Base-by-base conservation (phyloP, 2,329 filamentous ascomycete species). In the Stromatinia cepivora region DNA sequence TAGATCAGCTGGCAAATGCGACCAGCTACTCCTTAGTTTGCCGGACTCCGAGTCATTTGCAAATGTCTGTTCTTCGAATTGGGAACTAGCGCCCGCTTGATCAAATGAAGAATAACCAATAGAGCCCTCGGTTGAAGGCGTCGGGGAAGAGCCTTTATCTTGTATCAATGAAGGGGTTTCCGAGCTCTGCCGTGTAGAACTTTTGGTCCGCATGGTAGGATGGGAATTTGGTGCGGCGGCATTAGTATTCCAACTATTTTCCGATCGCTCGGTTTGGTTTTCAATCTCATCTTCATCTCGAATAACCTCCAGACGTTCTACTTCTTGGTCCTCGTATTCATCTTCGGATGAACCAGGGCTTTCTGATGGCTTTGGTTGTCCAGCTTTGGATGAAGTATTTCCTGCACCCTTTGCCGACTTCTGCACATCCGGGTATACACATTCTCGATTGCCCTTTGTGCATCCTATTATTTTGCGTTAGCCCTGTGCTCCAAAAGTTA, bases 381-480 rank as follows among this genome's bases (percentile, higher is more conserved):
- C 81, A 78, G 72, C 84, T 85, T 52, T 74, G 15, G 70, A 71
- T 53, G 72, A 68, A 58, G 63, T 52, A 54, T 66, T 67, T 57
- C 67, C 63, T 54, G 73, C 68, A 45, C 72, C 52, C 69, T 79
- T 80, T 36, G 73, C 70, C 7, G 81, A 75, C 13, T 81, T 78
- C 59, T 87, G 82, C 42, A 89, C 83, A 61, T 94, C 92, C 3
- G 95, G 94, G 79, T 97, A 99, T 70, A 91, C 85, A 79, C 95
- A 99, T 73, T 97, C 92, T 80, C 95, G 87, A 74, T 89, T 92
- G 63, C 94, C 95, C 81, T 98, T 99, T 75, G 89, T 90, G 80
- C 95, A 99, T 76, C 94, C 93, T 91, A 13, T 36, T 39, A 28
- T 46, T 20, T 58, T 70, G 34, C 31, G 63, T 67, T 52, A 76